Evolutionary conservation across 768 basidiomycete species (phyloP), one percentile per base, ranked within the genome.

Genomic region (Galerina sulciceps): DNA sequence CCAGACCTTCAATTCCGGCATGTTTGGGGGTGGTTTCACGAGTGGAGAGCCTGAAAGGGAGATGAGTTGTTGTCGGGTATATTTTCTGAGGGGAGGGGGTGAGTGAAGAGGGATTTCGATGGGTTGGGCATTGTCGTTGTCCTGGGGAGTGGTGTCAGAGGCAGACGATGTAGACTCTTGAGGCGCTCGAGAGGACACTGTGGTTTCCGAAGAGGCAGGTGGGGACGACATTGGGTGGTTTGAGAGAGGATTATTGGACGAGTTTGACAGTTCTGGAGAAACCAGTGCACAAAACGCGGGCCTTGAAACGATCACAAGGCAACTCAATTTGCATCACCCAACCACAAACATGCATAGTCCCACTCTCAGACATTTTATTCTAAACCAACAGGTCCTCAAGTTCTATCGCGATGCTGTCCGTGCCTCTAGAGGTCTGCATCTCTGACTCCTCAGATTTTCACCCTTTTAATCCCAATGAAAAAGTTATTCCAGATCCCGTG

Each of bases 1-100:
- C 93, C 93, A 94, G 45, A 89, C 85, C 76, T 88, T 93, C 51
- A 94, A 76, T 45, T 84, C 79, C 49, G 93, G 93, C 93, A 94
- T 93, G 63, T 85, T 84, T 50, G 76, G 69, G 6, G 93, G 93
- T 22, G 80, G 76, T 59, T 82, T 78, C 22, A 94, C 89, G 40
- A 94, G 76, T 20, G 90, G 88, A n/a, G 93, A 94, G 61, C 82
- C 84, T 62, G 84, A 81, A 18, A 94, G 82, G 54, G 75, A 72
- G 52, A 94, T 84, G 38, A 93, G 74, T 60, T 93, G 86, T 47
- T 79, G 68, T 48, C 90, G 86, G 67, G 87, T 81, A 75, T 94
- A 94, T 61, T 86, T 82, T 63, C 82, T 76, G 64, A 88, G 80
- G 55, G 81, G 81, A 60, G 78, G 79, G 47, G 71, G 68, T 43